Percentiles rank a stretch among this genome's conserved stretches.
These are phyloP conservation scores for Cytospora piceicola DNA, from an alignment of 2,329 filamentous ascomycete genomes.

Conservation along the genomic window DNA sequence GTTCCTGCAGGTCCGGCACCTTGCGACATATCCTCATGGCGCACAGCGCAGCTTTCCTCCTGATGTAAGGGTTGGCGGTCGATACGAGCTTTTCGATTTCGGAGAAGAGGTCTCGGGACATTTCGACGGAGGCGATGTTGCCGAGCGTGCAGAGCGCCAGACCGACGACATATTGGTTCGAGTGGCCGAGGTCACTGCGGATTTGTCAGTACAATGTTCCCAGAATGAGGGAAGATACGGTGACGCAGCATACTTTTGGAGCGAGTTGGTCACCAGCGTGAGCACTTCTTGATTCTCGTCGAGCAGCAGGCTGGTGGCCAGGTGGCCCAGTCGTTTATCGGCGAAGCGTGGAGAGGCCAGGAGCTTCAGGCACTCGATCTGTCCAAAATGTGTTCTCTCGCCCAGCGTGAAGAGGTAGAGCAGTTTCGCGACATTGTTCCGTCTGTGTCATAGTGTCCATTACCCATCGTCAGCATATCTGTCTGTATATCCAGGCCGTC, in stretches of 20 bases:
- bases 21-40: constrained; percentile 99
- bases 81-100: constrained; percentile 92
- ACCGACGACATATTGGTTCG: constrained; percentile 97
- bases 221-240: background rate
- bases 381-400: constrained; percentile 96
- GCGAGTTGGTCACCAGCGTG: constrained; percentile 94
- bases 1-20: constrained; percentile 94
- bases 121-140: constrained; percentile 97
- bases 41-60: constrained; percentile 95
- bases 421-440: constrained; percentile 98
- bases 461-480: constrained; percentile 26
- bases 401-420: constrained; percentile 97
- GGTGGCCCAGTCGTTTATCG: constrained; percentile 93
- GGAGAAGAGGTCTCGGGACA: constrained; percentile 95
- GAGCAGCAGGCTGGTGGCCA: constrained; percentile 92
- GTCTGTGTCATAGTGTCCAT: constrained; percentile 55
- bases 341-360: constrained; percentile 96
- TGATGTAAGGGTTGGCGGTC: constrained; percentile 97
- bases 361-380: constrained; percentile 98
- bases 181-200: constrained; percentile 86
- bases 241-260: constrained; percentile 76
- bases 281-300: constrained; percentile 99
- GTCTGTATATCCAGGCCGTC: background rate
- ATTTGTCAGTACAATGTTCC: constrained; percentile 40
- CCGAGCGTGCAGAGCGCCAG: constrained; percentile 94